These are phyloP conservation scores for Imleria badia DNA, from an alignment of 768 basidiomycete genomes.

Conservation along the genomic window DNA sequence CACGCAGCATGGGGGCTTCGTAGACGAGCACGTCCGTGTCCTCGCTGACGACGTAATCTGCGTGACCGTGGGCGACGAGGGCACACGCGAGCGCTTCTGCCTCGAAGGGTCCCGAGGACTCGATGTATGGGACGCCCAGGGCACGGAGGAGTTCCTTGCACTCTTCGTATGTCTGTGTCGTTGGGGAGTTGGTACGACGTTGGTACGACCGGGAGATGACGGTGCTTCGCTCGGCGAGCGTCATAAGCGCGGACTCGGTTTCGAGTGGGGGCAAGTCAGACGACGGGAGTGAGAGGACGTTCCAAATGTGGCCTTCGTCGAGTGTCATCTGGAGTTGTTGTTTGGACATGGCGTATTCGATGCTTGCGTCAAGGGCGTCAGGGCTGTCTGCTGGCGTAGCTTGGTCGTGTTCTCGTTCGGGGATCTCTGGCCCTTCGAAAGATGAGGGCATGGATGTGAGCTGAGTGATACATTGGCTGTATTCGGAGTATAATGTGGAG, in stretches of 20 bases:
- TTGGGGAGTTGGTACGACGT: constrained; percentile 61
- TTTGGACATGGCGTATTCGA: constrained; percentile 57
- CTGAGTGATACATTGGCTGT: constrained; percentile 46
- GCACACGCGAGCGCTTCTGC: constrained; percentile 85
- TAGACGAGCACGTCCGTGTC: constrained; percentile 87
- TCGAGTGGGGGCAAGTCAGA: constrained; percentile 15
- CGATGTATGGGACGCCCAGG: constrained; percentile 82
- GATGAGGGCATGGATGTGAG: constrained; percentile 42
- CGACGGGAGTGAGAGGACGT: constrained; percentile 32
- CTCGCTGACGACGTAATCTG: constrained; percentile 89
- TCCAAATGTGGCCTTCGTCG: constrained; percentile 66
- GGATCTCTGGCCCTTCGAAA: constrained; percentile 13
- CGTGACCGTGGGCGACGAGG: constrained; percentile 69
- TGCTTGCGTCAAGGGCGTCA: constrained; percentile 36
- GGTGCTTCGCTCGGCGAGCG: constrained; percentile 51
- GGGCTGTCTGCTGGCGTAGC: constrained; percentile 1
- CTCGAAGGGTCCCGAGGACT: constrained; percentile 68
- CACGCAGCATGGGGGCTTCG: constrained; percentile 78
- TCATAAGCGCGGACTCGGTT: constrained; percentile 23
- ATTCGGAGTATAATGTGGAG: constrained; percentile 49
- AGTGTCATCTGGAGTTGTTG: constrained; percentile 56
- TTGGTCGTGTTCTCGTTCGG: constrained; percentile 1
- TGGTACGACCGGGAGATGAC: constrained; percentile 64
- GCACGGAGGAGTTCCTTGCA: constrained; percentile 65
- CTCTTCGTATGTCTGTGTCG: constrained; percentile 64